Base-by-base conservation (phyloP, 768 basidiomycete species). In the Hebeloma cylindrosporum region DNA sequence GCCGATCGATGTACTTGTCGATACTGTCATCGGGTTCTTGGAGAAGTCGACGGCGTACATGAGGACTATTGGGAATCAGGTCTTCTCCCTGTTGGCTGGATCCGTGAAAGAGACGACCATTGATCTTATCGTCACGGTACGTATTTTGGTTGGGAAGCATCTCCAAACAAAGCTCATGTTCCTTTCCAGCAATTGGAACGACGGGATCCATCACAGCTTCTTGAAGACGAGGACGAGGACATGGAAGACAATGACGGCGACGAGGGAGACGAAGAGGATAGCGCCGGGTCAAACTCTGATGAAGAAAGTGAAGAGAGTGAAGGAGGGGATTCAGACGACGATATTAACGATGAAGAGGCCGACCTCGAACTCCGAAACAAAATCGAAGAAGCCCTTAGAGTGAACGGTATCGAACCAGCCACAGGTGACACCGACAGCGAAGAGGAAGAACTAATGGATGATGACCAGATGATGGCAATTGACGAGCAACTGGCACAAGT, bases 401-500 rank as follows among this genome's bases (percentile, higher is more conserved):
- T 75, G 9, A 82, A 79, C 52, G 82, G 80, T 5, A 66, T 82
- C 26, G 75, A 77, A 27, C 75, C 75, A 14, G 77, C 72, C 1
- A 73, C 77, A 11, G 78, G 78, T 6, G 79, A 80, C 16, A 73
- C 73, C 5, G 80, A 81, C 34, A 80, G 73, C 27, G 75, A 76
- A 29, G 81, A 81, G 10, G 82, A 83, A 49, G 86, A 88, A 36
- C 68, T 84, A 21, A 85, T 95, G 84, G 88, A 96, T 60, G 95
- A 99, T 60, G 94, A 98, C 18, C 91, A 96, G 67, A 99, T 99
- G 95, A 83, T 98, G 75, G 88, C 87, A 25, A 80, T 98, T 20
- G 95, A 99, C 59, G 88, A 89, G 37, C 87, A 95, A 60, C 80
- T 99, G 5, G 91, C 89, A 3, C 80, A 84, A 40, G 83, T 93